Conservation (phyloP, 2,329 filamentous ascomycete species). For the Arthroderma sp. region DNA sequence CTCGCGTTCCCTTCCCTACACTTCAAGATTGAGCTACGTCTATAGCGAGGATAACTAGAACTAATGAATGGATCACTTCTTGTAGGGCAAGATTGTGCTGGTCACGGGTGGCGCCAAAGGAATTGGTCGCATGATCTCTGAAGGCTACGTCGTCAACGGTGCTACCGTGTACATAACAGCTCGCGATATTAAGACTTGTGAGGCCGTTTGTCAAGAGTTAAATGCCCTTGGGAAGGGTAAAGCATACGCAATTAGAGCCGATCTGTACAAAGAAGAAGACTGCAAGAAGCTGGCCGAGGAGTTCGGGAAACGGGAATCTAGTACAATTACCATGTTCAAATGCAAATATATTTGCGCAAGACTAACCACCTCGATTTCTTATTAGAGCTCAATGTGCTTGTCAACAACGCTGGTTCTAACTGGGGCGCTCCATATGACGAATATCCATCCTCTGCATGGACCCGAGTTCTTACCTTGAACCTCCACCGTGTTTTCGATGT, state of each 20-base stretch:
- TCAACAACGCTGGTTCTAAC: conserved; percentile 44
- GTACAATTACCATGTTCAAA: conserved; percentile 30
- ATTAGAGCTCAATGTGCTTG: conserved; percentile 37
- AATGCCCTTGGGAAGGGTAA: conserved; percentile 42
- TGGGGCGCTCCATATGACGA: conserved; percentile 48
- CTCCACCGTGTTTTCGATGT: conserved; percentile 43
- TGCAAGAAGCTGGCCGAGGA: conserved; percentile 39
- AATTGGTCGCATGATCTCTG: conserved; percentile 44
- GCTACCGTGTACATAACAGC: conserved; percentile 44
- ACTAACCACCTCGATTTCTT: conserved; percentile 39
- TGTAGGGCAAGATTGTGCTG: conserved; percentile 36
- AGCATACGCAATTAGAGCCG: conserved; percentile 40
- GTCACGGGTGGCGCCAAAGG: conserved; percentile 42
- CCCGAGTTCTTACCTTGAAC: conserved; percentile 45
- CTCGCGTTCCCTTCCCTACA: neutral
- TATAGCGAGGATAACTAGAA: conserved; percentile 44
- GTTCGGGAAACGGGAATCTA: conserved; percentile 40
- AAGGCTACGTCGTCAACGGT: conserved; percentile 42
- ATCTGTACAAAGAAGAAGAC: conserved; percentile 43
- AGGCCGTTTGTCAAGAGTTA: conserved; percentile 36
- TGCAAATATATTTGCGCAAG: neutral
- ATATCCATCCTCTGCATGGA: conserved; percentile 47
- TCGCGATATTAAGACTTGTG: conserved; percentile 41
- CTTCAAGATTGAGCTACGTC: conserved; percentile 12
- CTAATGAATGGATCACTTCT: conserved; percentile 37